Percentiles rank a stretch among this genome's conserved stretches.
These are phyloP conservation scores for Colletotrichum falcatum DNA, from an alignment of 2,329 filamentous ascomycete species.

Conservation along the genomic window DNA sequence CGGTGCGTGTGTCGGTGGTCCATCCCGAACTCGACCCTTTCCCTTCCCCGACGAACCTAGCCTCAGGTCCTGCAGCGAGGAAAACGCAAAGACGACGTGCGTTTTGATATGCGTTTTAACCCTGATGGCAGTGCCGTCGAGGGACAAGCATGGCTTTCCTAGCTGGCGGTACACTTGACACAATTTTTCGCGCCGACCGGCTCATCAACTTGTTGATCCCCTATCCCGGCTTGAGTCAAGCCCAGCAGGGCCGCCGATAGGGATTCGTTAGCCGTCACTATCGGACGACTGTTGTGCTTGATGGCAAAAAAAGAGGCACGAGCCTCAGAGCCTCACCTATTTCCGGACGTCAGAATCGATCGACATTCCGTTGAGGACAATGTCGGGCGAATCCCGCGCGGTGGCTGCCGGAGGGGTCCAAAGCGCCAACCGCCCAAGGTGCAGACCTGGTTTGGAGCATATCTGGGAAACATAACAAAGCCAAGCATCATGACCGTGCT, in stretches of 20 bases:
- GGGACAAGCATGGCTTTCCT: conserved; percentile 22
- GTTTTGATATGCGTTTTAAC: conserved; percentile 14
- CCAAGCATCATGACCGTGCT: conserved; percentile 12
- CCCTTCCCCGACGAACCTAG: conserved; percentile 6
- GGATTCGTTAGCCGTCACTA: conserved; percentile 10
- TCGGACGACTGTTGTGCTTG: conserved; percentile 12
- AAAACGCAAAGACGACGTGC: conserved; percentile 1
- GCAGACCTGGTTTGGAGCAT: conserved; percentile 3
- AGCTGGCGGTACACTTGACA: not conserved
- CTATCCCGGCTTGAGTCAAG: conserved; percentile 1
- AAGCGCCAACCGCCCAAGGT: conserved; percentile 6
- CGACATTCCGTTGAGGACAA: conserved; percentile 15
- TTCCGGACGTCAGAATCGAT: conserved; percentile 18
- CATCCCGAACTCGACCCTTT: conserved; percentile 12
- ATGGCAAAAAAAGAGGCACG: conserved; percentile 1
- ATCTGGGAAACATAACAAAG: conserved; percentile 18
- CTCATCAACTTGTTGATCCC: conserved; percentile 5
- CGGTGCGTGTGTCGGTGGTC: conserved; percentile 2
- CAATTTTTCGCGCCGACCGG: conserved; percentile 3
- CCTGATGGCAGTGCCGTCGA: conserved; percentile 16
- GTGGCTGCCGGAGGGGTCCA: conserved; percentile 11
- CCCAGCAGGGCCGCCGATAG: conserved; percentile 23
- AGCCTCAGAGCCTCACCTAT: conserved; percentile 24
- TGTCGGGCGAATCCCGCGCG: conserved; percentile 2
- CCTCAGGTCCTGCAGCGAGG: conserved; percentile 26